Conservation (phyloP, 2,329 filamentous ascomycete species). For the Venturia asperata region DNA sequence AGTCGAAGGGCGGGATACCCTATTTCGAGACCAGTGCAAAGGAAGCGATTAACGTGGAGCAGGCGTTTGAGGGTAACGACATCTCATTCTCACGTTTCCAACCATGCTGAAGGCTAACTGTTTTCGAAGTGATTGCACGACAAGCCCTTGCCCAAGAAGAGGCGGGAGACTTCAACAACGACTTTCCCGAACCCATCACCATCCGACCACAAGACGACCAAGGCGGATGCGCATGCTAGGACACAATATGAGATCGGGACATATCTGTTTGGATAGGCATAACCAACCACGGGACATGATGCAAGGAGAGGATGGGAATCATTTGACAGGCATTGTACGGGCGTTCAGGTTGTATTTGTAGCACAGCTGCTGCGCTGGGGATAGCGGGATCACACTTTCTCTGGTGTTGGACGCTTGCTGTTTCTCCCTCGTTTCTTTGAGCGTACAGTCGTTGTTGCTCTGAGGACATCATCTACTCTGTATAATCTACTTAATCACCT, state of each 20-base stretch:
- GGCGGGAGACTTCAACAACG: slow-evolving; percentile 92
- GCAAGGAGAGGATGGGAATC: background rate
- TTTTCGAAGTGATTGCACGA: slow-evolving; percentile 72
- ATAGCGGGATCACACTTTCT: background rate
- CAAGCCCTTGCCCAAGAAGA: slow-evolving; percentile 96
- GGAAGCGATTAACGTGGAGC: slow-evolving; percentile 96
- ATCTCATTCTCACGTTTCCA: slow-evolving; percentile 34
- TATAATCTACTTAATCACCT: background rate
- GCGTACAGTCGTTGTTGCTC: background rate
- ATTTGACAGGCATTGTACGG: slow-evolving; percentile 2
- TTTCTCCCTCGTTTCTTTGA: background rate
- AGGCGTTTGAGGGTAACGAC: slow-evolving; percentile 58
- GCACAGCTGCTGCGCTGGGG: background rate
- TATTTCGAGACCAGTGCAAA: slow-evolving; percentile 99
- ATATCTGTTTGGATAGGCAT: slow-evolving; percentile 1
- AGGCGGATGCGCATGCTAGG: slow-evolving; percentile 86
- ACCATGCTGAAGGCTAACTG: slow-evolving; percentile 34
- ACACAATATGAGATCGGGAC: background rate
- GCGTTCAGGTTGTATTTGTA: slow-evolving; percentile 10
- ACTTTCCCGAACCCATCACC: slow-evolving; percentile 97
- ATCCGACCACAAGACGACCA: slow-evolving; percentile 93
- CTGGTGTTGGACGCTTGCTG: slow-evolving; percentile 5
- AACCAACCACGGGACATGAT: background rate
- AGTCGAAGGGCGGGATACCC: slow-evolving; percentile 93
- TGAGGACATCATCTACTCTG: background rate